These are phyloP conservation scores for Aspergillus ochraceoroseus DNA, from an alignment of 2,329 filamentous ascomycete genomes.

Conservation along the genomic window DNA sequence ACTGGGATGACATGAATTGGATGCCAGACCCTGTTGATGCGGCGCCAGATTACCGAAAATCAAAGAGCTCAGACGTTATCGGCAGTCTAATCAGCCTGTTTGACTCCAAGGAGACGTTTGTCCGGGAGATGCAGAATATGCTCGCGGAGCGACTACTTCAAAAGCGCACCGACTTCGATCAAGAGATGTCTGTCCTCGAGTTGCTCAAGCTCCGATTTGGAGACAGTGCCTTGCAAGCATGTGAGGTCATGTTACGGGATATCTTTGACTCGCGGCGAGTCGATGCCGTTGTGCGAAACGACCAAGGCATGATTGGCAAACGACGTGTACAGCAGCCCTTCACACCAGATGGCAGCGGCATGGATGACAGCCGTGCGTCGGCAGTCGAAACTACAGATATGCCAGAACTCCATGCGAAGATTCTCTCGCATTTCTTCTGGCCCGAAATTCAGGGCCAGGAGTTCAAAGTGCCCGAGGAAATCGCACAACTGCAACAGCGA, in stretches of 20 bases:
- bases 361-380: not conserved
- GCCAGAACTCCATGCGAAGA: slow-evolving; percentile 67
- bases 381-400: no score
- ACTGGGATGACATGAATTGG: slow-evolving; percentile 93
- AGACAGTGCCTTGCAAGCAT: slow-evolving; percentile 78
- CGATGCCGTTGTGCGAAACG: slow-evolving; percentile 61
- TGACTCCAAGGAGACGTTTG: slow-evolving; percentile 84
- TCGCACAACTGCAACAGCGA: slow-evolving; percentile 56
- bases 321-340: slow-evolving; percentile 20
- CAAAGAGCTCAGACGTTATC: slow-evolving; percentile 84
- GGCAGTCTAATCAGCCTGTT: slow-evolving; percentile 84
- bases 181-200: slow-evolving; percentile 76
- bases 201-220: slow-evolving; percentile 86
- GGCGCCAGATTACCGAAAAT: slow-evolving; percentile 83
- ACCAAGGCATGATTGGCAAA: slow-evolving; percentile 39
- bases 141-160: slow-evolving; percentile 73
- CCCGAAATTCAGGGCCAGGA: slow-evolving; percentile 62
- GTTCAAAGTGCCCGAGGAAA: slow-evolving; percentile 45
- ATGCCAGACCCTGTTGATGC: slow-evolving; percentile 89
- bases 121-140: slow-evolving; percentile 86
- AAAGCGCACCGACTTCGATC: slow-evolving; percentile 65
- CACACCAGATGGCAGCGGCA: slow-evolving; percentile 21
- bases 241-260: slow-evolving; percentile 96
- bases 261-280: slow-evolving; percentile 76
- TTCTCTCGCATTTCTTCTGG: slow-evolving; percentile 92